Base-by-base conservation (phyloP, 2,329 filamentous ascomycete species). In the Fusarium keratoplasticum region DNA sequence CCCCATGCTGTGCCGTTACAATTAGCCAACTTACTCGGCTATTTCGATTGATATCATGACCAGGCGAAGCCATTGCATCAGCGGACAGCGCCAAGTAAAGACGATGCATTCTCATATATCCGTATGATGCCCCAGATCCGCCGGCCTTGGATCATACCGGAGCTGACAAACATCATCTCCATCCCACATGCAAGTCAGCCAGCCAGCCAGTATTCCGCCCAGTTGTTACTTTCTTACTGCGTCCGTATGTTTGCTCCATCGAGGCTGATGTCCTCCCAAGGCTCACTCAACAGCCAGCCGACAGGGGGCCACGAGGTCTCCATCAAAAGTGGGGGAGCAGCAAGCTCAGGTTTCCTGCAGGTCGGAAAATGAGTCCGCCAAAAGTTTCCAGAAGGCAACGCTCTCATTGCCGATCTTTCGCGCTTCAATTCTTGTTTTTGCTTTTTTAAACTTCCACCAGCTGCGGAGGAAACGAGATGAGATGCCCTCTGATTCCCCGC, bases 301-400 rank as follows among this genome's bases (percentile, higher is more conserved):
- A 62, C 67, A 71, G 55, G 61, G 61, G 71, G 42, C 16, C 29
- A 14, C 20, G 20, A 57, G 20, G 40, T 69, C 60, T 60, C 63
- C 60, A 65, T 36, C 42, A 64, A 74, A 66, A 70, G 71, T 55
- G 71, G 72, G 58, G 72, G 60, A 38, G 42, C 3, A 16, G 31
- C n/a, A 8, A 31, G 47, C 27, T 60, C 27, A 44, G 64, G 47
- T 42, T 50, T 38, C 54, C 62, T 60, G 44, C 47, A n/a, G n/a
- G 58, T 64, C 47, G 61, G 61, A 57, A 63, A 31, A 63, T 40
- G 61, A 63, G 33, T 69, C 68, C 62, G 64, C 47, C 55, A 64
- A 61, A 69, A 42, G 61, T 66, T 74, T 74, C 72, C 59, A 74
- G 73, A 74, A 64, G 36, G 47, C 47, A 65, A 67, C 52, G 61